A percentile compares a stretch with the other conserved stretches of the same genome.
These are phyloP conservation scores for Tripidium arundinaceum DNA, from an alignment of 202 grass and related monocot species.

Conservation along the genomic window DNA sequence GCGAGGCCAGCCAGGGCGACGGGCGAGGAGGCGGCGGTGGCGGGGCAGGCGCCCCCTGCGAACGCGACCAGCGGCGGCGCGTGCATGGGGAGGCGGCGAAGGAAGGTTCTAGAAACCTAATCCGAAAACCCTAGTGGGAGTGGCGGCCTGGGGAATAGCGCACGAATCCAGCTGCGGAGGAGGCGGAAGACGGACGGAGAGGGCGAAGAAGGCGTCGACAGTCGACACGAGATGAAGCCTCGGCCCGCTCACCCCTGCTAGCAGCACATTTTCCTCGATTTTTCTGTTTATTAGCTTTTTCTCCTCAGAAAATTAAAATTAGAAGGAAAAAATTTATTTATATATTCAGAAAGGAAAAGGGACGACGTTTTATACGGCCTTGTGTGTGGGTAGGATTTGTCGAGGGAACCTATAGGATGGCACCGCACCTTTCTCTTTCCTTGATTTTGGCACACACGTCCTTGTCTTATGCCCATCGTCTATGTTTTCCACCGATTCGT, in stretches of 20 bases:
- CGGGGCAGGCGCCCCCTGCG: slow-evolving; percentile 28
- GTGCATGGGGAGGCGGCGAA: slow-evolving; percentile 28
- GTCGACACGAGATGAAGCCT: not conserved
- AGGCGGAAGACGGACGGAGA: slow-evolving; percentile 5
- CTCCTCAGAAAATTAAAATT: not conserved
- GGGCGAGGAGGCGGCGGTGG: not conserved
- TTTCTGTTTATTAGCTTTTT: not conserved
- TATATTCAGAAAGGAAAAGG: not conserved
- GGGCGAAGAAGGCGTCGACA: slow-evolving; percentile 7
- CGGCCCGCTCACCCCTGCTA: not conserved
- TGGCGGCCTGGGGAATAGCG: slow-evolving; percentile 22
- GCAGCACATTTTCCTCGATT: not conserved
- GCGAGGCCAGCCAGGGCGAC: not conserved
- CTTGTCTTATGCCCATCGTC: no score
- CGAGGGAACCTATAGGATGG: not conserved
- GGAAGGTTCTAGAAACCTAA: slow-evolving; percentile 43
- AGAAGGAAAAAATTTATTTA: no score
- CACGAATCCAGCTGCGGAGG: not conserved
- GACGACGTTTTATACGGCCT: not conserved
- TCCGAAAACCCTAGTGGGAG: slow-evolving; percentile 31
- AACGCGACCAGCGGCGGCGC: slow-evolving; percentile 37
- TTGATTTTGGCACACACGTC: not conserved
- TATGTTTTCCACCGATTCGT: no score
- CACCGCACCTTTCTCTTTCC: not conserved
- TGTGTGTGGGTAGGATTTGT: slow-evolving; percentile 14